These are phyloP conservation scores for Cutaneotrichosporon cyanovorans DNA, from an alignment of 1,284 basidiomycete species.

Conservation along the genomic window DNA sequence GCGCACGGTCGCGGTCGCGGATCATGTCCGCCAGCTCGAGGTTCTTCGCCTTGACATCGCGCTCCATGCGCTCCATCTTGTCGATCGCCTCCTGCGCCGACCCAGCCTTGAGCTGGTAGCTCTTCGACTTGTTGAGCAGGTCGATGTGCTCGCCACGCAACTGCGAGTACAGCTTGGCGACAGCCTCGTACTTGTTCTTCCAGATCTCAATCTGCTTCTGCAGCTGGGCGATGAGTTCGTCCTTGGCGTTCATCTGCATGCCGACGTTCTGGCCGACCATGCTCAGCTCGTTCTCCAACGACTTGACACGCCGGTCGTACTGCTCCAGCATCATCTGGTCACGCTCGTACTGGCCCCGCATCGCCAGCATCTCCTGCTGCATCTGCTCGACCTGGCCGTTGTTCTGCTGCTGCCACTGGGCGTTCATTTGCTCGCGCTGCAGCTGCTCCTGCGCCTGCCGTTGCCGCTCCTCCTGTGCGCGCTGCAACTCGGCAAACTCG, in stretches of 20 bases:
- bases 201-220: constrained; percentile 95
- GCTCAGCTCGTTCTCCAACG: constrained; percentile 82
- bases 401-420: constrained; percentile 48
- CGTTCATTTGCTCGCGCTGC: constrained; percentile 74
- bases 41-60: constrained; percentile 97
- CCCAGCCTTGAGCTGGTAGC: constrained; percentile 95
- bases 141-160: constrained; percentile 95
- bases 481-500: constrained; percentile 67
- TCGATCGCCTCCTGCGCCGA: constrained; percentile 99
- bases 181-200: constrained; percentile 98
- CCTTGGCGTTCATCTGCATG: constrained; percentile 84
- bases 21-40: constrained; percentile 98
- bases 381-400: constrained; percentile 56
- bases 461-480: constrained; percentile 63
- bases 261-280: constrained; percentile 72
- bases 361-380: constrained; percentile 81
- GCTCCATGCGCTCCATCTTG: constrained; percentile 98
- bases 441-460: constrained; percentile 82
- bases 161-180: constrained; percentile 98
- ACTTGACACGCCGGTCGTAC: constrained; percentile 94
- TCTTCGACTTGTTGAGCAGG: constrained; percentile 94
- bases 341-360: constrained; percentile 95
- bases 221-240: constrained; percentile 89
- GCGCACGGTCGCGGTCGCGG: constrained; percentile 87
- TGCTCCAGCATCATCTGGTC: constrained; percentile 98